Conservation (phyloP, 768 basidiomycete genomes). For the Mycena latifolia region DNA sequence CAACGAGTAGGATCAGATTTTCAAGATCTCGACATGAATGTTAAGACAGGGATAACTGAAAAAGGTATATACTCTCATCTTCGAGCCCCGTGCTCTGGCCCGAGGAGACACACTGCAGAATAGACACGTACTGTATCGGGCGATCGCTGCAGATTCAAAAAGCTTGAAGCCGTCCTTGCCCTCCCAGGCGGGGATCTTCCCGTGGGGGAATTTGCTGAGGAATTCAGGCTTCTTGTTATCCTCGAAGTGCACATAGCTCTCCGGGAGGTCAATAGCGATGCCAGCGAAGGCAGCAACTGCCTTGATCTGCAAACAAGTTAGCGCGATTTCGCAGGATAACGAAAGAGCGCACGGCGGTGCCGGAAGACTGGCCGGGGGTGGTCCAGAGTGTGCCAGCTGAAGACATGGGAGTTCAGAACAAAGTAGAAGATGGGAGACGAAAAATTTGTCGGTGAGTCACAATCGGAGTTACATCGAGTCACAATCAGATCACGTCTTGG, state of each 20-base stretch:
- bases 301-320: constrained; percentile 49
- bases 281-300: constrained; percentile 73
- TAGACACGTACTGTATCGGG: constrained; percentile 84
- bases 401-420: constrained; percentile 34
- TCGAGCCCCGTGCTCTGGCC: constrained; percentile 44
- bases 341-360: constrained; percentile 61
- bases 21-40: constrained; percentile 64
- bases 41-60: constrained; percentile 86
- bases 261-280: constrained; percentile 66
- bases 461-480: neutral
- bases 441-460: constrained; percentile 25
- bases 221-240: constrained; percentile 81
- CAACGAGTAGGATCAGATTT: constrained; percentile 49
- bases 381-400: constrained; percentile 78
- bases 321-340: constrained; percentile 9
- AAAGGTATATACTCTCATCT: constrained; percentile 55
- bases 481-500: too few species aligned
- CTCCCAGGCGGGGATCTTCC: constrained; percentile 90
- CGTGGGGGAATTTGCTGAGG: constrained; percentile 79
- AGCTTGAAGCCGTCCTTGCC: constrained; percentile 81
- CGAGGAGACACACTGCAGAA: constrained; percentile 22
- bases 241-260: constrained; percentile 68
- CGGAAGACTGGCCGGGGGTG: constrained; percentile 51
- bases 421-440: constrained; percentile 30
- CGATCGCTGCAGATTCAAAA: constrained; percentile 84